phyloP scores from a whole-genome alignment of 495 filamentous ascomycete genomes.

The Tetracladium setigerum region DNA sequence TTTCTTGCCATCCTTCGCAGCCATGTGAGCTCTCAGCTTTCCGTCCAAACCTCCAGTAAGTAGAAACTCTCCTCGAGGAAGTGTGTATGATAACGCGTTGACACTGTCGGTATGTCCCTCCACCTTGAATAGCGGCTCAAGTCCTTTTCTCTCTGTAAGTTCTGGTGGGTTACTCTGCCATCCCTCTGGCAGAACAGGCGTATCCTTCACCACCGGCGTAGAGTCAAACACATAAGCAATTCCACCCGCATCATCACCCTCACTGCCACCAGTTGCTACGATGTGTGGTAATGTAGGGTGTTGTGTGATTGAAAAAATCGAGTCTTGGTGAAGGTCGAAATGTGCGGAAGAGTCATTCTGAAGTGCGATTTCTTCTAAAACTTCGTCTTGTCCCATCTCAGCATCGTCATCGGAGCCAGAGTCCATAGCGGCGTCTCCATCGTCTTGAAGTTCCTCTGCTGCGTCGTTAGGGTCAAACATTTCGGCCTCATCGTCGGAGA shows the following conservation, averaged over 20 bases:
- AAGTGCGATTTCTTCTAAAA: conserved; percentile 65
- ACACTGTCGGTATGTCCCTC: conserved; percentile 88
- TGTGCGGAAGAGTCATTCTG: conserved; percentile 88
- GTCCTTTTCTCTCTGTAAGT: conserved; percentile 34
- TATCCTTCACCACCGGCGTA: conserved; percentile 36
- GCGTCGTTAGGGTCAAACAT: conserved; percentile 66
- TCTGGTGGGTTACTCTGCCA: conserved; percentile 62
- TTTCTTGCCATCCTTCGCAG: conserved; percentile 23
- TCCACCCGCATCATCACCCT: conserved; percentile 65
- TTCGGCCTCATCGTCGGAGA: conserved; percentile 42
- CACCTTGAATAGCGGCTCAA: conserved; percentile 58
- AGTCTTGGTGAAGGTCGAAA: conserved; percentile 82
- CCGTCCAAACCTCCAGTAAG: conserved; percentile 84
- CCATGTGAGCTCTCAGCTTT: conserved; percentile 47
- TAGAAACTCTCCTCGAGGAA: conserved; percentile 76
- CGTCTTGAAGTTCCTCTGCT: conserved; percentile 57
- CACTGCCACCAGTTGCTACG: conserved; percentile 78
- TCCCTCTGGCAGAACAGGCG: conserved; percentile 62
- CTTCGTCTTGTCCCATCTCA: conserved; percentile 47
- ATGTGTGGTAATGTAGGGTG: conserved; percentile 75
- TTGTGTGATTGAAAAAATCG: conserved; percentile 86
- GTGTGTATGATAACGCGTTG: conserved; percentile 75
- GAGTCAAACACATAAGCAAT: conserved; percentile 72
- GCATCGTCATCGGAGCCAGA: conserved; percentile 36
- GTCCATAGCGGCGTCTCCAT: conserved; percentile 69